Conservation (phyloP, 2,329 filamentous ascomycete species). For the Xylaria sp. region DNA sequence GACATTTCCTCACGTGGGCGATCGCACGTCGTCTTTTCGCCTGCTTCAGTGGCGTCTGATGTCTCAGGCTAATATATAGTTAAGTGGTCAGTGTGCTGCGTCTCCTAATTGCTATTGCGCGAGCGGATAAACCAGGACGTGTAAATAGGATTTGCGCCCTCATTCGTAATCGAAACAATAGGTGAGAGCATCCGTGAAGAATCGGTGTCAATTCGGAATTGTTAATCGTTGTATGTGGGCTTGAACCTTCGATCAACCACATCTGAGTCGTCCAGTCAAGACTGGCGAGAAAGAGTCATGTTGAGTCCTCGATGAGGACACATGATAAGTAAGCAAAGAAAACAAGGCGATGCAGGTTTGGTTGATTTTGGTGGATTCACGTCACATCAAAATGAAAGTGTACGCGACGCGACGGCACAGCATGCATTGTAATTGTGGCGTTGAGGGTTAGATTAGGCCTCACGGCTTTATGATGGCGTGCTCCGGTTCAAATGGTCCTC, state of each 20-base stretch:
- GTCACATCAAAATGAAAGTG: conserved; percentile 1
- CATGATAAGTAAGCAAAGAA: background rate
- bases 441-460: conserved; percentile 3
- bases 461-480: background rate
- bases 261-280: background rate
- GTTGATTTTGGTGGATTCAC: background rate
- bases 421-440: conserved; percentile 5
- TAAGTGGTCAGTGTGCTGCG: background rate
- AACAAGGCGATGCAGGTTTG: background rate
- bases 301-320: background rate
- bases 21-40: background rate
- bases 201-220: background rate
- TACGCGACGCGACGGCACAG: conserved; percentile 6
- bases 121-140: background rate
- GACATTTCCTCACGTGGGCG: background rate
- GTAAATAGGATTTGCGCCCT: background rate
- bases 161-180: background rate
- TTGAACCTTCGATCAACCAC: background rate
- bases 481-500: background rate
- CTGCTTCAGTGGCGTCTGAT: background rate
- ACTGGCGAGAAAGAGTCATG: background rate
- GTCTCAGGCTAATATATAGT: background rate
- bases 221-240: background rate
- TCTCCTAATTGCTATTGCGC: background rate
- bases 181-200: background rate